Base-by-base conservation (phyloP, 768 basidiomycete species). In the Tubosaeta sp. region DNA sequence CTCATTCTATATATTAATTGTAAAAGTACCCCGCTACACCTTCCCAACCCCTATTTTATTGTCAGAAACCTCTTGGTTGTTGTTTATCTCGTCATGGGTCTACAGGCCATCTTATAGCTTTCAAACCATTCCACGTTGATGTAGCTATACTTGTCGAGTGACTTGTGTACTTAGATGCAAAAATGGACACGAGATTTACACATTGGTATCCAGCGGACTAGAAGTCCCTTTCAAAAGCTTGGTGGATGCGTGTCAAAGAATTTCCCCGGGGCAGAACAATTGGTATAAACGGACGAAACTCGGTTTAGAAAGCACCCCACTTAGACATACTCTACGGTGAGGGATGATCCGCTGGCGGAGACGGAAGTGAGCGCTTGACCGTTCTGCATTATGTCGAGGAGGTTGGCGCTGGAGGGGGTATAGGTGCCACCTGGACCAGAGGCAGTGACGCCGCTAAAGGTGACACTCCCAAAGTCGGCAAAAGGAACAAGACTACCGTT, bases 401-500 rank as follows among this genome's bases (percentile, higher is more conserved):
- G n/a, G 4, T 14, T 42, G 13, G 62, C 53, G 43, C 49, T 52
- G 1, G 30, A 29, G 21, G 56, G 54, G 7, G 44, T 54, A 34
- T 50, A 59, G 31, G 49, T 40, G 6, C 51, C 51, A 6, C 24
- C 29, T 1, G 48, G 19, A 7, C 53, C 57, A 19, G 38, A 45
- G 18, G 58, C 61, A 27, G 29, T 48, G 8, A 56, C 54, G 11
- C n/a, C 8, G 12, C 2, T 19, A 57, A 62, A 64, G 4, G 46
- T 48, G 19, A 63, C 53, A 6, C 48, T 62, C 29, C 63, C 52
- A 43, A 61, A 63, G 52, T 65, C n/a, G 19, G 43, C 49, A 3
- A 65, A 40, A 2, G 51, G 36, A 41, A 52, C 63, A 3, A 42
- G 53, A 2, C 1, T 0, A 18, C 47, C 39, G 24, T 13, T 9